phyloP scores from a whole-genome alignment of 2,329 filamentous ascomycete species.

The Rasamsonia emersonii region DNA sequence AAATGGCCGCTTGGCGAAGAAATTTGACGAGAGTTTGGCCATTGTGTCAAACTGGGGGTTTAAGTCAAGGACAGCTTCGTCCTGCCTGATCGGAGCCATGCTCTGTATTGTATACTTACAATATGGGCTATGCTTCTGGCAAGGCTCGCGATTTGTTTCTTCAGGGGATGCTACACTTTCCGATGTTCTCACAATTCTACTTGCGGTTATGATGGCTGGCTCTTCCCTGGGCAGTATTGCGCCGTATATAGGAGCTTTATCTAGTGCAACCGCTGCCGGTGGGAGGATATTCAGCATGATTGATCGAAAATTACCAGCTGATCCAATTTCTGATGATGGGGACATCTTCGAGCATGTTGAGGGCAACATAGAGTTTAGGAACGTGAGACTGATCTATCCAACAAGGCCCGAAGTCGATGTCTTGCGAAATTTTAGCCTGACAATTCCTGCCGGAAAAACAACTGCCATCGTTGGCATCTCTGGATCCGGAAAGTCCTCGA shows the following conservation, averaged over 20 bases:
- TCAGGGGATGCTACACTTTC: constrained; percentile 15
- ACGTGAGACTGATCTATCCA: constrained; percentile 40
- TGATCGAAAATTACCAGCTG: constrained; percentile 30
- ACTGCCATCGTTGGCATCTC: constrained; percentile 56
- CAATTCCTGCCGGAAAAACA: constrained; percentile 57
- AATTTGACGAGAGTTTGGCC: constrained; percentile 78
- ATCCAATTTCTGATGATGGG: constrained; percentile 24
- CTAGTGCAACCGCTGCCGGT: constrained; percentile 34
- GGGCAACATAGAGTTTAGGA: constrained; percentile 32
- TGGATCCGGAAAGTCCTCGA: constrained; percentile 42
- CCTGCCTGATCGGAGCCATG: constrained; percentile 63
- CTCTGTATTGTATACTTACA: constrained; percentile 78
- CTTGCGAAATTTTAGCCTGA: constrained; percentile 34
- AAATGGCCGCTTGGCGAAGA: constrained; percentile 77
- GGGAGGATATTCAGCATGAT: constrained; percentile 32
- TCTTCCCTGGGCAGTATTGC: constrained; percentile 31
- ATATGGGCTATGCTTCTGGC: constrained; percentile 83
- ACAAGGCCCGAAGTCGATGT: constrained; percentile 36
- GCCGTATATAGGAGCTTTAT: constrained; percentile 34
- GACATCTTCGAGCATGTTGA: constrained; percentile 15
- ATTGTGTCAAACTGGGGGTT: constrained; percentile 49
- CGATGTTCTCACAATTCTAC: constrained; percentile 20
- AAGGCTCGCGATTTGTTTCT: constrained; percentile 60
- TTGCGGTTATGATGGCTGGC: constrained; percentile 27
- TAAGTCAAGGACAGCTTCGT: background rate